Base-by-base conservation (phyloP, 805 yeast species). In the Yamadazyma scolyti region DNA sequence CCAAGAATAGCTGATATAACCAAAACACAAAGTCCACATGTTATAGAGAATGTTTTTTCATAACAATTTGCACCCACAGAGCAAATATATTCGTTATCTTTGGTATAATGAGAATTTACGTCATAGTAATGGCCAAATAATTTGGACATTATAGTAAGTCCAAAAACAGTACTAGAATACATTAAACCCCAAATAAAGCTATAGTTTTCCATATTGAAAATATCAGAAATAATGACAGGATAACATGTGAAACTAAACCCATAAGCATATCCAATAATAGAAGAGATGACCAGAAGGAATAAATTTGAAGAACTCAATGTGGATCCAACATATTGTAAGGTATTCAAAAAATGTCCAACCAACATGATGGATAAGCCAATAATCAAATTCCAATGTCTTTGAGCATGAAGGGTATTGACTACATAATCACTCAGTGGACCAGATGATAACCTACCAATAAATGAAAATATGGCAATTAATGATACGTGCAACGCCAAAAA, bases 401-500 rank as follows among this genome's bases (percentile, higher is more conserved):
- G 60, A 27, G 34, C 42, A 14, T 43, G 34, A 15, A 46, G 33
- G 20, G 37, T 42, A 29, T 53, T 43, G 11, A 52, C 54, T 18
- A 56, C 35, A 27, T 30, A 44, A 34, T 58, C 65, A 2, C 61
- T 47, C 26, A 39, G 43, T 3, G 64, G 64, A 1, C 65, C 65
- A 4, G 59, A 48, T 2, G 54, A 35, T 27, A 58, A 41, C 26
- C 65, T 44, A 5, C 65, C 65, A 3, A 46, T 13, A 30, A 58
- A 58, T 3, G 62, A 56, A 14, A 48, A 43, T 6, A 58, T 28
- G 3, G 61, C 61, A 29, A 58, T 52, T 13, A 58, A 31, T 4
- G 63, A 56, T 14, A 58, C 65, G 29, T 58, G 64, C 6, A 54
- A 27, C 1, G 62, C 62, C 42, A 58, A 64, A 9, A 56, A 35